Percentiles rank a stretch among this genome's conserved stretches.
Evolutionary conservation across 345 rosid genomes (phyloP).

Genomic region (Trapa bicornis): DNA sequence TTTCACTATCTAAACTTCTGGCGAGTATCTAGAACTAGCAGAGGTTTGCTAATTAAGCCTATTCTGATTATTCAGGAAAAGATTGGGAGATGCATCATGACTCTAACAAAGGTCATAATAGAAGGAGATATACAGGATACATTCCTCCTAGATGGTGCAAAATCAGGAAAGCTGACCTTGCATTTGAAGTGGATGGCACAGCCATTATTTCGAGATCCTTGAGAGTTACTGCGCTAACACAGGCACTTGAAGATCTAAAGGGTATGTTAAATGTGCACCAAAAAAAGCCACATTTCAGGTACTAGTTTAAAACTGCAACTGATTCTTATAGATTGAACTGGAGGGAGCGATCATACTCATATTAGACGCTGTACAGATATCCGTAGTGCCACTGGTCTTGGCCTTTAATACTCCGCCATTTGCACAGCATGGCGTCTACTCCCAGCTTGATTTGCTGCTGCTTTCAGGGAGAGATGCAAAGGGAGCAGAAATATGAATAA

Average conservation of each 20-base stretch:
- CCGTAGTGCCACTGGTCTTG: not conserved
- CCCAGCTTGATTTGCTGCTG: not conserved
- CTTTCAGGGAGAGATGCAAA: not conserved
- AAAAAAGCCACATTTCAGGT: not conserved
- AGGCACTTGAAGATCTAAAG: too few species aligned
- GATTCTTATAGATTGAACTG: not conserved
- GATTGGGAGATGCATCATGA: constrained; percentile 74
- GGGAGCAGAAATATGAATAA: not conserved
- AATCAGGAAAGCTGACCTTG: constrained; percentile 55
- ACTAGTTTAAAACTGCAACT: not conserved
- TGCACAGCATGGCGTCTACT: not conserved
- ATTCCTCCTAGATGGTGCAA: constrained; percentile 44
- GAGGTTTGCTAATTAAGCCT: not conserved
- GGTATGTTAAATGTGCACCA: too few species aligned
- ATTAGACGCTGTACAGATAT: not conserved
- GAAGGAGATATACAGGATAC: constrained; percentile 66
- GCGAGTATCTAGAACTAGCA: not conserved
- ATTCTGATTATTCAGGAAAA: constrained; percentile 38
- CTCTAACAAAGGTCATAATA: constrained; percentile 61
- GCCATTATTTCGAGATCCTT: constrained; percentile 28
- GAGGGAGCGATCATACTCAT: not conserved
- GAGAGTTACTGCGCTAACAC: not conserved
- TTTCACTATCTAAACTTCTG: not conserved
- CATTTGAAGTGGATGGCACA: constrained; percentile 73
- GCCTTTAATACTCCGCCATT: too few species aligned